A percentile compares a stretch with the other conserved stretches of the same genome.
phyloP scores from a whole-genome alignment of 2,329 filamentous ascomycete genomes.

The Diatrype stigma region DNA sequence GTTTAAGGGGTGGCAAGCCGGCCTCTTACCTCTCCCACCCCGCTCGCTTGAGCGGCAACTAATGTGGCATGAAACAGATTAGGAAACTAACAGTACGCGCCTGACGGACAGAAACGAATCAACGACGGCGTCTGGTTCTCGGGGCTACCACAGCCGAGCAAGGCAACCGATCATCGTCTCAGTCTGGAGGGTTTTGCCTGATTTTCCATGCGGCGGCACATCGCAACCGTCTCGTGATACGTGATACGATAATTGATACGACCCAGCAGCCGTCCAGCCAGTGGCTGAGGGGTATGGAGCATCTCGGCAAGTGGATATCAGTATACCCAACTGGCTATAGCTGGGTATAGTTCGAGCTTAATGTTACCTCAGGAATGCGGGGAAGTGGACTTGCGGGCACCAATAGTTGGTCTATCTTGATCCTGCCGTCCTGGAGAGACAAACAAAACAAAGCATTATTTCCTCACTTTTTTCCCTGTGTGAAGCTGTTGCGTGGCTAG shows the following conservation, averaged over 20 bases:
- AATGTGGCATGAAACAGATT: not conserved
- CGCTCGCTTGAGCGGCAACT: too few relatives aligned
- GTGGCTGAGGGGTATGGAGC: constrained; percentile 9
- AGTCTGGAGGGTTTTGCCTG: not conserved
- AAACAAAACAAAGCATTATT: too few relatives aligned
- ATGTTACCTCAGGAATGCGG: constrained; percentile 3
- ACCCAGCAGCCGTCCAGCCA: not conserved
- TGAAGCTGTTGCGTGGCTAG: too few relatives aligned
- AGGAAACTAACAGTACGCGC: not conserved
- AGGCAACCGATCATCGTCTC: not conserved
- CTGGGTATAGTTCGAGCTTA: too few relatives aligned
- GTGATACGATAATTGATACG: not conserved
- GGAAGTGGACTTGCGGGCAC: constrained; percentile 15
- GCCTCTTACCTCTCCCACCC: too few relatives aligned
- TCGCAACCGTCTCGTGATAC: not conserved
- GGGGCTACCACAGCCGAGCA: not conserved
- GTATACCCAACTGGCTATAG: not conserved
- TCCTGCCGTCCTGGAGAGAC: too few relatives aligned
- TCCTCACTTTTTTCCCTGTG: too few relatives aligned
- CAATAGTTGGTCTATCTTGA: constrained; percentile 6
- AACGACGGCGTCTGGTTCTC: not conserved
- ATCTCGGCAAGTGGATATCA: constrained; percentile 10
- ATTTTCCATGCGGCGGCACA: not conserved
- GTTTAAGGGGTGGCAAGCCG: too few relatives aligned
- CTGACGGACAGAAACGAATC: not conserved